Conservation (phyloP, 148 eudicot genomes). For the Mesembryanthemum crystallinum region DNA sequence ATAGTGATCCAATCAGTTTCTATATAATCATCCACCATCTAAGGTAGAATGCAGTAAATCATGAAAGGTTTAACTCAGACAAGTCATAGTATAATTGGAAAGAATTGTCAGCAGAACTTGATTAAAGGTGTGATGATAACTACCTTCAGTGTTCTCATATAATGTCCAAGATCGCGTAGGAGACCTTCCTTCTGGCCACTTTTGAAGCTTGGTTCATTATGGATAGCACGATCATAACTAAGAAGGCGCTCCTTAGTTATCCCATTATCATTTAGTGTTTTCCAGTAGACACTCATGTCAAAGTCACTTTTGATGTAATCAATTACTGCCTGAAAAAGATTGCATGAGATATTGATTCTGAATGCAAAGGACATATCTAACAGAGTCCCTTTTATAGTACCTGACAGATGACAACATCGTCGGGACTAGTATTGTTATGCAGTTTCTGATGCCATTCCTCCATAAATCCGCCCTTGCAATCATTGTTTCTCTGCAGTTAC, state of each 20-base stretch:
- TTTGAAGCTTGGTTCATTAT: slow-evolving; percentile 76
- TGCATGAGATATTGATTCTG: slow-evolving; percentile 18
- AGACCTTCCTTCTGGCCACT: slow-evolving; percentile 91
- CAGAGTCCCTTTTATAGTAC: slow-evolving; percentile 33
- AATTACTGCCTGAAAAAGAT: slow-evolving; percentile 64
- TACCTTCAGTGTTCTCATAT: slow-evolving; percentile 97
- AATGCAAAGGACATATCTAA: slow-evolving; percentile 13
- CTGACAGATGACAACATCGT: slow-evolving; percentile 97
- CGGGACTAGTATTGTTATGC: slow-evolving; percentile 98
- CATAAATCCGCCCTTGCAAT: slow-evolving; percentile 96
- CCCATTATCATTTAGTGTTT: slow-evolving; percentile 85
- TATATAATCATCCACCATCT: background rate
- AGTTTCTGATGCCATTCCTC: slow-evolving; percentile 99
- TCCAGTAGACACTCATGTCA: slow-evolving; percentile 85
- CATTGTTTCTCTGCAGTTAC: slow-evolving; percentile 74
- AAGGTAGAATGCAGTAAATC: background rate
- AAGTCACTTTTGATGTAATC: slow-evolving; percentile 83
- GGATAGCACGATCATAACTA: slow-evolving; percentile 98
- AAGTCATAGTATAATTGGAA: background rate
- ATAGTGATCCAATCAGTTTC: background rate
- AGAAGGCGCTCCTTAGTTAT: slow-evolving; percentile 95
- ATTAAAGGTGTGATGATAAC: slow-evolving; percentile 5
- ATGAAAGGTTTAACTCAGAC: background rate
- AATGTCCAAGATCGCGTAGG: slow-evolving; percentile 84
- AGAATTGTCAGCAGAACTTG: background rate